phyloP scores from a whole-genome alignment of 2,329 filamentous ascomycete genomes.

The Fusarium zealandicum region DNA sequence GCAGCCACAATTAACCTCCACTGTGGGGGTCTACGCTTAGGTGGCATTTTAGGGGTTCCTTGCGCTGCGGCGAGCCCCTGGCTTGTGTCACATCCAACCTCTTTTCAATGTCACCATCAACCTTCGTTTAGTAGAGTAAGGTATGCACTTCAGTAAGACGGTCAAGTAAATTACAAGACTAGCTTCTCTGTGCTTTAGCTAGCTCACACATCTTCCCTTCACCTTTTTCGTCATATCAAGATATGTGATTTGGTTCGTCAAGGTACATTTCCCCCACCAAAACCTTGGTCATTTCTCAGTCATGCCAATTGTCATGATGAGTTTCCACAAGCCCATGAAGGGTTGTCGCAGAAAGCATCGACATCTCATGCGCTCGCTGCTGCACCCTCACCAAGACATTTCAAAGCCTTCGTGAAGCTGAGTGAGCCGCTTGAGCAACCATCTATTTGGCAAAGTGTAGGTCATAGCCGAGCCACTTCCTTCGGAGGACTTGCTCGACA shows the following conservation, averaged over 20 bases:
- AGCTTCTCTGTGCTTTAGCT: conserved; percentile 13
- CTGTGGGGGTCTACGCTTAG: no score
- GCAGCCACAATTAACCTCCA: background rate
- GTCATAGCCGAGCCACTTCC: conserved; percentile 97
- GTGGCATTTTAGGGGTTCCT: background rate
- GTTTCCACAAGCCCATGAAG: background rate
- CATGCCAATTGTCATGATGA: conserved; percentile 8
- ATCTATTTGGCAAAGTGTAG: conserved; percentile 96
- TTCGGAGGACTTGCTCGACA: conserved; percentile 77
- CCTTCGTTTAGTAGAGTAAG: no score
- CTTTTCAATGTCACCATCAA: no score
- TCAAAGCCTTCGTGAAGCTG: background rate
- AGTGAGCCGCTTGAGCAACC: background rate
- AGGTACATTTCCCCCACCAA: conserved; percentile 11
- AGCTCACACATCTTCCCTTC: conserved; percentile 7
- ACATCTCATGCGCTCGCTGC: background rate
- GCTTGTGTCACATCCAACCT: background rate
- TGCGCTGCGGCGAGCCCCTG: background rate
- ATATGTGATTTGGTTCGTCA: conserved; percentile 23
- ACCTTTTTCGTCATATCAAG: conserved; percentile 19
- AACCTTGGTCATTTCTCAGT: conserved; percentile 2
- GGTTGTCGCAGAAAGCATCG: background rate
- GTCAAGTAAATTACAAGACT: conserved; percentile 16
- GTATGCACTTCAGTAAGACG: background rate
- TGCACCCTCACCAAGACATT: background rate